Conservation (phyloP, 129 eudicot species). For the Rutidosis leptorrhynchoides region DNA sequence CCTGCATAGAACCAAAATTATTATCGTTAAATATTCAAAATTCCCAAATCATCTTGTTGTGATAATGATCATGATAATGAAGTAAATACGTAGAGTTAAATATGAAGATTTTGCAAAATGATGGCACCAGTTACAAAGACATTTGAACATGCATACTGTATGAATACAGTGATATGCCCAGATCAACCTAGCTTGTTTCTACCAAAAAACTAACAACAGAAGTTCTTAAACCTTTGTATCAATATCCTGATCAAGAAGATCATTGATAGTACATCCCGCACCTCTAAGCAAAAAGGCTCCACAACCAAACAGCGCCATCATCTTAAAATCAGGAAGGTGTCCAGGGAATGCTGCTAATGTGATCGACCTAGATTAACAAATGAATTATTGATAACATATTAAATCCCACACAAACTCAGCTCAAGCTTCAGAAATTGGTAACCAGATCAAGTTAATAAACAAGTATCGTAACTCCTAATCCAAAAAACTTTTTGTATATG, state of each 20-base stretch:
- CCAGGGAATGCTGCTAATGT: constrained; percentile 83
- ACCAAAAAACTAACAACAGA: constrained; percentile 1
- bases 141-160: neutral
- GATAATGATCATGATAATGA: neutral
- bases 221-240: constrained; percentile 63
- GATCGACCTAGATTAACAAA: constrained; percentile 65
- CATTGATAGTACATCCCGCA: constrained; percentile 95
- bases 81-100: neutral
- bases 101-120: neutral
- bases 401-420: constrained; percentile 8
- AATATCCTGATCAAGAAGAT: constrained; percentile 90
- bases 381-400: neutral
- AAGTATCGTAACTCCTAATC: constrained; percentile 8
- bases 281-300: constrained; percentile 93
- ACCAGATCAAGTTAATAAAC: constrained; percentile 9
- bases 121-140: neutral
- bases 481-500: constrained; percentile 2
- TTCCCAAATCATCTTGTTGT: neutral
- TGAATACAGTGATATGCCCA: neutral
- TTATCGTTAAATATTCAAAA: neutral
- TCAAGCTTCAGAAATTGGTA: neutral
- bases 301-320: constrained; percentile 85
- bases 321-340: constrained; percentile 78
- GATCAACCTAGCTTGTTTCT: constrained; percentile 11
- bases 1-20: constrained; percentile 45